Evolutionary conservation across 768 basidiomycete genomes (phyloP).

Genomic region (Mycena floridula): DNA sequence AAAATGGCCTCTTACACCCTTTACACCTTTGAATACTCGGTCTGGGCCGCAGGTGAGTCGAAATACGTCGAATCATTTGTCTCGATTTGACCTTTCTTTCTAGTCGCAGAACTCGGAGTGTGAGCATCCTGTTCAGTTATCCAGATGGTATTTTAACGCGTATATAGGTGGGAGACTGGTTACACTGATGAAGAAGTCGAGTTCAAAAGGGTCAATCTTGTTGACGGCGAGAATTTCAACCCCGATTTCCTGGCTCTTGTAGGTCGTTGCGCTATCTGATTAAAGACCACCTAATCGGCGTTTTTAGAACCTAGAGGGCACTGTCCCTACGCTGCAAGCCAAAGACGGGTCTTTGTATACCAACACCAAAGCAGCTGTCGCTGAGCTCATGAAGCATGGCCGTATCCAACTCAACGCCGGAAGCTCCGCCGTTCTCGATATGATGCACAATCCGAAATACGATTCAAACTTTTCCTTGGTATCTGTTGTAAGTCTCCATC

Average conservation of each 20-base stretch:
- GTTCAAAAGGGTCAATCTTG: constrained; percentile 31
- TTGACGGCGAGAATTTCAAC: constrained; percentile 41
- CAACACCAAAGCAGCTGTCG: constrained; percentile 33
- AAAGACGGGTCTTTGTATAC: constrained; percentile 29
- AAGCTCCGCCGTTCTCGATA: constrained; percentile 26
- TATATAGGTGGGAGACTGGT: constrained; percentile 32
- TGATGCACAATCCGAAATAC: constrained; percentile 36
- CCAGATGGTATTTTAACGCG: not conserved
- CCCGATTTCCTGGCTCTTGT: constrained; percentile 35
- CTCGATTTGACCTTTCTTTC: not conserved
- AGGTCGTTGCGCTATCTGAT: not conserved
- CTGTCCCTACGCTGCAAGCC: constrained; percentile 35
- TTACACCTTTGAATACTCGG: constrained; percentile 18
- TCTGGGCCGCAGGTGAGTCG: constrained; percentile 16
- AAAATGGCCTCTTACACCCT: too few relatives aligned
- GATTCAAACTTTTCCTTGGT: constrained; percentile 50
- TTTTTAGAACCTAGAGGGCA: constrained; percentile 35
- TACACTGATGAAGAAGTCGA: constrained; percentile 30
- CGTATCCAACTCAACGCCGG: constrained; percentile 28
- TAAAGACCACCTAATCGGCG: not conserved
- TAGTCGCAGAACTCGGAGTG: constrained; percentile 19
- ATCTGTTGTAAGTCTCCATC: constrained; percentile 25
- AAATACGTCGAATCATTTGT: not conserved
- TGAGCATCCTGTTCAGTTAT: constrained; percentile 3
- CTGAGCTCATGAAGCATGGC: constrained; percentile 34